phyloP scores from a whole-genome alignment of 2,329 filamentous ascomycete genomes.

The Emergomyces pasteurianus region DNA sequence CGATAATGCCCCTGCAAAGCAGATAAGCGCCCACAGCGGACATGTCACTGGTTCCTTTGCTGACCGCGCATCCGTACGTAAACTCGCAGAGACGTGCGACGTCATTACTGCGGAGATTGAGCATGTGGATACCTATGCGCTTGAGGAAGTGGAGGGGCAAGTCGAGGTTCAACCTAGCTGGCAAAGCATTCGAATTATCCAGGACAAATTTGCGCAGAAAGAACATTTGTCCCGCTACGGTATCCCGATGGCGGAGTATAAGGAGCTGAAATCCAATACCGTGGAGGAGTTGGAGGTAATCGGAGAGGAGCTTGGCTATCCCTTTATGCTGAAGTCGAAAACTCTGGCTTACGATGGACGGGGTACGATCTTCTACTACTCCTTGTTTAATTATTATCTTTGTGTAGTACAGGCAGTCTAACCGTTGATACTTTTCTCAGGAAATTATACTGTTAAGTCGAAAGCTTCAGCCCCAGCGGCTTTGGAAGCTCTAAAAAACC shows the following conservation, averaged over 20 bases:
- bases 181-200: slow-evolving; percentile 76
- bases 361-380: slow-evolving; percentile 36
- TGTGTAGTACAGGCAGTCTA: neutral
- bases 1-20: slow-evolving; percentile 67
- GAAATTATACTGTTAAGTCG: slow-evolving; percentile 54
- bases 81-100: slow-evolving; percentile 65
- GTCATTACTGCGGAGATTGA: slow-evolving; percentile 90
- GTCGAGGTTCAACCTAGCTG: slow-evolving; percentile 67
- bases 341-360: slow-evolving; percentile 90
- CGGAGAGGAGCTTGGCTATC: slow-evolving; percentile 57
- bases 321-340: slow-evolving; percentile 84
- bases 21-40: slow-evolving; percentile 61
- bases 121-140: slow-evolving; percentile 79
- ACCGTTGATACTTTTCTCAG: slow-evolving; percentile 19
- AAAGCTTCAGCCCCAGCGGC: slow-evolving; percentile 53
- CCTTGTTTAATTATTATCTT: neutral
- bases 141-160: slow-evolving; percentile 63
- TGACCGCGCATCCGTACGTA: slow-evolving; percentile 62
- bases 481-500: slow-evolving; percentile 52
- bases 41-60: slow-evolving; percentile 85
- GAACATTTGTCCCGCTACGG: slow-evolving; percentile 56
- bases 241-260: slow-evolving; percentile 61
- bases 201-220: slow-evolving; percentile 90
- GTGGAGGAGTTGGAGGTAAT: slow-evolving; percentile 51
- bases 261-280: slow-evolving; percentile 50